A percentile compares a stretch with the other conserved stretches of the same genome.
Conservation (phyloP, 805 yeast species). For the Kuraishia floccosa region DNA sequence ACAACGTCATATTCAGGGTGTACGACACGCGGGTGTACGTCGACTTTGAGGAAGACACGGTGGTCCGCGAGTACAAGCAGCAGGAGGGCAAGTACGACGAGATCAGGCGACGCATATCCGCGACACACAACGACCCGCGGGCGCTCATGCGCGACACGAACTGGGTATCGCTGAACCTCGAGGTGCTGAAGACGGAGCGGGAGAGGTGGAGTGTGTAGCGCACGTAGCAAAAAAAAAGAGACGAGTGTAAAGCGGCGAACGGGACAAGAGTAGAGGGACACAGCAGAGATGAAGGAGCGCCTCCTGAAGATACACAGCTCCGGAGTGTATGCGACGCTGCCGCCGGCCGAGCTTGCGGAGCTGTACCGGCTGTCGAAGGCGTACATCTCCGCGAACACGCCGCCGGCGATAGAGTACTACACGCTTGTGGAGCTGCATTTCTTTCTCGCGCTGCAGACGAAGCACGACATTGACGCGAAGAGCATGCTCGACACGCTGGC, state of each 20-base stretch:
- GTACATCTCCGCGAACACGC: conserved; percentile 20
- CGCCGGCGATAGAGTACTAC: conserved; percentile 34
- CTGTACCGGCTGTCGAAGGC: conserved; percentile 27
- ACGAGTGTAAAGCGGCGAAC: neutral
- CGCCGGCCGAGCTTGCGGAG: conserved; percentile 30
- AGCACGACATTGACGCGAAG: conserved; percentile 64
- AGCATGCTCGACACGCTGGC: conserved; percentile 47
- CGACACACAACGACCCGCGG: conserved; percentile 54
- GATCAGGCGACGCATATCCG: conserved; percentile 25
- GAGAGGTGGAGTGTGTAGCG: neutral
- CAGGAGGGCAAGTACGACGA: conserved; percentile 46
- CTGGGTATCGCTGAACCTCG: conserved; percentile 57
- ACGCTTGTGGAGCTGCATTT: conserved; percentile 63
- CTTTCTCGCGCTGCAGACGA: conserved; percentile 47
- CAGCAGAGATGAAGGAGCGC: conserved; percentile 24
- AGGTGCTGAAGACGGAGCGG: conserved; percentile 7
- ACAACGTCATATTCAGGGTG: conserved; percentile 75
- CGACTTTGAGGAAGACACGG: conserved; percentile 52
- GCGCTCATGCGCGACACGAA: conserved; percentile 67
- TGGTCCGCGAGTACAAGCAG: conserved; percentile 69
- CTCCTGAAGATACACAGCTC: conserved; percentile 37
- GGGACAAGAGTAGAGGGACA: neutral
- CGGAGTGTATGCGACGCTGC: conserved; percentile 35
- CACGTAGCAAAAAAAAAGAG: neutral
- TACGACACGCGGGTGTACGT: conserved; percentile 78